Conservation (phyloP, 1,139 yeast genomes). For the Taphrina wiesneri region DNA sequence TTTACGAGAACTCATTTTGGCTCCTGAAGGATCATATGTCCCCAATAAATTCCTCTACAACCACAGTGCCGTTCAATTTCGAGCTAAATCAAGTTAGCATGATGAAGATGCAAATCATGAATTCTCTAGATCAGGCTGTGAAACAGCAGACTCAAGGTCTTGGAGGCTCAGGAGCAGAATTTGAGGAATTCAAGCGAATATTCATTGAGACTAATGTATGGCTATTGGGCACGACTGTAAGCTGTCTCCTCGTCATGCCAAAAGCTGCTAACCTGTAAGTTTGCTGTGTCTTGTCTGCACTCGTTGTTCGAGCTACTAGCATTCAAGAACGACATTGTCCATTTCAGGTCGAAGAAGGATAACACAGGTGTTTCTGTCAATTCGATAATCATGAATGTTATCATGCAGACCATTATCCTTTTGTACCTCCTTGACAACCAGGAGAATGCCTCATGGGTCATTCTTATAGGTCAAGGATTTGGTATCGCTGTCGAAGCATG, state of each 20-base stretch:
- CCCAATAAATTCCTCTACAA: constrained; percentile 44
- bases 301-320: constrained; percentile 49
- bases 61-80: constrained; percentile 43
- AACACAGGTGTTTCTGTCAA: constrained; percentile 49
- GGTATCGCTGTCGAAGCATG: constrained; percentile 51
- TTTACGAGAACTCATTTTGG: constrained; percentile 49
- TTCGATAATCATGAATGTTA: constrained; percentile 49
- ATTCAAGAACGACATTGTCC: constrained; percentile 44
- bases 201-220: constrained; percentile 49
- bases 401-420: constrained; percentile 49
- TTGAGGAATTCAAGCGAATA: constrained; percentile 48
- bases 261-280: background rate
- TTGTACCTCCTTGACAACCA: constrained; percentile 48
- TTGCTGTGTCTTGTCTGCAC: constrained; percentile 47
- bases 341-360: constrained; percentile 40
- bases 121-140: constrained; percentile 44
- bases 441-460: constrained; percentile 50
- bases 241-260: background rate
- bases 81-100: constrained; percentile 43
- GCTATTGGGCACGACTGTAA: constrained; percentile 45
- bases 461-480: constrained; percentile 48
- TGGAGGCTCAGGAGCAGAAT: constrained; percentile 43
- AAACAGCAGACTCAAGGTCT: constrained; percentile 43
- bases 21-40: constrained; percentile 47
- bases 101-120: constrained; percentile 46